These are phyloP conservation scores for Chalciporus chontae DNA, from an alignment of 768 basidiomycete species.

Conservation along the genomic window DNA sequence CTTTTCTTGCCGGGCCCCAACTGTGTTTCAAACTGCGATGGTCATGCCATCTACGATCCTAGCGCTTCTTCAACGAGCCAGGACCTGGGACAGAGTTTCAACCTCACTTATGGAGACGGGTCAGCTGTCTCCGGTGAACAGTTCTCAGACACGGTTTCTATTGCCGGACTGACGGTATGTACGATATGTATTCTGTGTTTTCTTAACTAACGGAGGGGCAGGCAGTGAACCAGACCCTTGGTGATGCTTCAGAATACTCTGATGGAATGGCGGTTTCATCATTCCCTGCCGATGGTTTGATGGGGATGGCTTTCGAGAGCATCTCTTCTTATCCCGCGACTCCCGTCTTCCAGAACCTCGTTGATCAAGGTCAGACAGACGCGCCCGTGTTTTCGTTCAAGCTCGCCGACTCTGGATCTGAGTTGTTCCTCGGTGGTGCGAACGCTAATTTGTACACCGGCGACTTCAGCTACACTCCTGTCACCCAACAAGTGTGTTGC, in stretches of 20 bases:
- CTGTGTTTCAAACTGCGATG: slow-evolving; percentile 23
- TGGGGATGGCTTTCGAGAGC: slow-evolving; percentile 40
- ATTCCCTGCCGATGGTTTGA: slow-evolving; percentile 18
- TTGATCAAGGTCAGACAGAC: slow-evolving; percentile 32
- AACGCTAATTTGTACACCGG: slow-evolving; percentile 36
- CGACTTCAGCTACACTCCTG: slow-evolving; percentile 29
- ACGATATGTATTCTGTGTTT: background rate
- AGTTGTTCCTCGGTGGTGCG: slow-evolving; percentile 39
- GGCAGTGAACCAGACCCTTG: slow-evolving; percentile 12
- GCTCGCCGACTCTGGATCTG: slow-evolving; percentile 35
- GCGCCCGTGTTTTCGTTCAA: slow-evolving; percentile 46
- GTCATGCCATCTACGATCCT: slow-evolving; percentile 31
- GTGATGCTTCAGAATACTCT: slow-evolving; percentile 3
- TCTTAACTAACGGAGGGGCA: background rate
- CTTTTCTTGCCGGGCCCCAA: slow-evolving; percentile 22
- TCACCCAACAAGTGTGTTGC: slow-evolving; percentile 17
- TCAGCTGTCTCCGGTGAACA: background rate
- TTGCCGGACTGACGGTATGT: slow-evolving; percentile 9
- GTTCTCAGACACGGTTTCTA: slow-evolving; percentile 5
- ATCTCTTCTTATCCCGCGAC: slow-evolving; percentile 32
- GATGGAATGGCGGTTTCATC: background rate
- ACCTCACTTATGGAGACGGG: background rate
- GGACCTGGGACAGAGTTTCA: background rate
- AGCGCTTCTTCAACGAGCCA: slow-evolving; percentile 5
- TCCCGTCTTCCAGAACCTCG: slow-evolving; percentile 40